Evolutionary conservation across 495 filamentous ascomycete genomes (phyloP), one percentile per base, ranked within the genome.

Genomic region (Pyrenula aspistea): DNA sequence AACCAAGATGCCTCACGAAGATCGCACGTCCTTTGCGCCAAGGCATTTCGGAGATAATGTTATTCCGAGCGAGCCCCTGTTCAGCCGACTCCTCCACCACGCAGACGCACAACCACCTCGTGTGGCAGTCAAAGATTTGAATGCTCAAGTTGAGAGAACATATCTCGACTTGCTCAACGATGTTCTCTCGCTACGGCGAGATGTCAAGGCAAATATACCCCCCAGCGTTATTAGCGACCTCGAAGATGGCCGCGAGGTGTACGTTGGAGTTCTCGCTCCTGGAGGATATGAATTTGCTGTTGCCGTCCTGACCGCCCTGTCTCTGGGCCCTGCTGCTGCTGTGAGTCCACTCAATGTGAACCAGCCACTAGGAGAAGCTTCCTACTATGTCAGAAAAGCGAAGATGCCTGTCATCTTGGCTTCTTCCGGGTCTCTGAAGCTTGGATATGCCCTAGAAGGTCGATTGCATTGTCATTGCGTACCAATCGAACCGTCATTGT

Each of bases 211-310:
- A 8, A 42, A 4, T 42, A 8, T 42, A 15, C 31, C 31, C 15
- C 31, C 4, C 15, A 42, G 15, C 15, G 15, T 42, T 15, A 15
- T 42, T 15, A 8, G 51, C 0, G 60, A 67, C 11, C 58, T 78
- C 1, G 57, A 62, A 2, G 59, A 60, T 4, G 60, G 70, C 22
- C 63, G 70, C 12, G 75, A 76, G 56, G 69, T 78, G 10, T 77
- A 71, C 56, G 68, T 78, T 56, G 72, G 69, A 1, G 55, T 78
- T 2, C 59, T 78, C 19, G 74, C 72, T 2, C 65, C 73, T 0
- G 75, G 75, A 1, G 72, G 74, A 0, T 78, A 77, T 59, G 75
- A 77, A 54, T 78, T 73, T 31, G 67, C 72, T 0, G 73, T 77
- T 10, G 73, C 68, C 0, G 70, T 76, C 53, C 62, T 76, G 12